Evolutionary conservation across 2,329 filamentous ascomycete genomes (phyloP).

Genomic region (Plenodomus tracheiphilus): DNA sequence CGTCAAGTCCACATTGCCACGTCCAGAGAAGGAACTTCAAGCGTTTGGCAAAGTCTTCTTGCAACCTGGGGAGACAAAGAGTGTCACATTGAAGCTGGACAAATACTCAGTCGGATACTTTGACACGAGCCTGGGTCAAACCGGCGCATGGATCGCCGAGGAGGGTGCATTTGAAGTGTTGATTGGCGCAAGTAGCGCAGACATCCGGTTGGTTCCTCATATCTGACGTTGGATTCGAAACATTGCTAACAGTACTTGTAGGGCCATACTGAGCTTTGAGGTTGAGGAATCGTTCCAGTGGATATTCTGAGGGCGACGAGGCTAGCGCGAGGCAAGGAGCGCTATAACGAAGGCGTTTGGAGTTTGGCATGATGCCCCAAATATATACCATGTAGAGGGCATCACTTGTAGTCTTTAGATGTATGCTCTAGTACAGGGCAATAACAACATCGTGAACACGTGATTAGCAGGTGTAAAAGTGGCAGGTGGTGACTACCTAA

Average conservation of each 20-base stretch:
- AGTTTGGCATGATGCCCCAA: background rate
- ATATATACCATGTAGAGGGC: background rate
- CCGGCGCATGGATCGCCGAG: constrained; percentile 65
- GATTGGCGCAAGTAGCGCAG: constrained; percentile 64
- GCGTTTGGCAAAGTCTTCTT: constrained; percentile 60
- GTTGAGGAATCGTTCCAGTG: constrained; percentile 68
- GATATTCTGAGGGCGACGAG: constrained; percentile 54
- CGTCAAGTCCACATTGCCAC: constrained; percentile 62
- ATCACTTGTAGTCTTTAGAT: background rate
- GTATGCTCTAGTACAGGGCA: background rate
- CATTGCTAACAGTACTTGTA: constrained; percentile 33
- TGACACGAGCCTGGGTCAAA: constrained; percentile 56
- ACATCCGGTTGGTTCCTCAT: constrained; percentile 64
- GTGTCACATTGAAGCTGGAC: constrained; percentile 40
- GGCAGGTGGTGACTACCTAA: too few species aligned
- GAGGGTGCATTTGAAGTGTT: constrained; percentile 64
- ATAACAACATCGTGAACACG: too few species aligned
- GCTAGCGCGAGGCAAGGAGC: background rate
- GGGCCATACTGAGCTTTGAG: constrained; percentile 57
- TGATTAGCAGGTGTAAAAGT: too few species aligned
- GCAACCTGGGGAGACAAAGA: constrained; percentile 42
- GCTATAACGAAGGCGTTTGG: constrained; percentile 4
- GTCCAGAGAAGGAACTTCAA: constrained; percentile 71
- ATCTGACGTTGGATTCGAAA: background rate
- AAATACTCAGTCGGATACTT: constrained; percentile 63